A percentile compares a stretch with the other conserved stretches of the same genome.
Conservation (phyloP, 164 flowering plant species). For the Magnolia changhungtana region DNA sequence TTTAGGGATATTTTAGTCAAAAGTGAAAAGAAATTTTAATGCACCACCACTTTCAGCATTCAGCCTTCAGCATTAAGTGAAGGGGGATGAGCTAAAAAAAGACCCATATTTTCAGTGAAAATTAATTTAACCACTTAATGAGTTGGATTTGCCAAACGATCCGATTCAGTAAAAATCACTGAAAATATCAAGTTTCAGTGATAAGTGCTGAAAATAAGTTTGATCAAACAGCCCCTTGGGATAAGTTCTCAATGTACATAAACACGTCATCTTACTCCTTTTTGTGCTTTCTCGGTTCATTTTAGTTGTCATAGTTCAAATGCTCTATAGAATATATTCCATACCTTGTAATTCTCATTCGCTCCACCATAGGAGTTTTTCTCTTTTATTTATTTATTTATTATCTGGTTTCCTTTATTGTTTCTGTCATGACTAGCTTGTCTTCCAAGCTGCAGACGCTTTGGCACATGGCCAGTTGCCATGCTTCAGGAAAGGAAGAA, state of each 20-base stretch:
- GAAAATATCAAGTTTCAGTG: too few species aligned
- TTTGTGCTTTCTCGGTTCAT: neutral
- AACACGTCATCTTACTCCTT: neutral
- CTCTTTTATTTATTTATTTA: neutral
- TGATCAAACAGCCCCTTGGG: neutral
- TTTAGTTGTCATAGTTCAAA: neutral
- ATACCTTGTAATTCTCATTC: neutral
- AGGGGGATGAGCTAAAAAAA: too few species aligned
- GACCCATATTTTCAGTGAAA: too few species aligned
- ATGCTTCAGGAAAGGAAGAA: conserved; percentile 33
- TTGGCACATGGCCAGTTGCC: conserved; percentile 87
- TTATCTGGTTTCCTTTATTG: conserved; percentile 1
- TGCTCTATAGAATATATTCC: neutral
- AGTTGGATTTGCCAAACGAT: too few species aligned
- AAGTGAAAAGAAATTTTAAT: too few species aligned
- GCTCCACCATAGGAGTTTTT: neutral
- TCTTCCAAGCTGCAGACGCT: conserved; percentile 46
- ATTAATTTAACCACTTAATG: too few species aligned
- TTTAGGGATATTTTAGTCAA: too few species aligned
- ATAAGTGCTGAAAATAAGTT: too few species aligned
- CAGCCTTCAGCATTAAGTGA: too few species aligned
- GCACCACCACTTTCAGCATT: too few species aligned
- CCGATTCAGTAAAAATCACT: too few species aligned
- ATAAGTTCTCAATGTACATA: neutral
- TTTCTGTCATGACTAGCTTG: conserved; percentile 10